Percentiles rank a stretch among this genome's conserved stretches.
These are phyloP conservation scores for Fonsecaea pedrosoi DNA, from an alignment of 2,329 filamentous ascomycete species.

Conservation along the genomic window DNA sequence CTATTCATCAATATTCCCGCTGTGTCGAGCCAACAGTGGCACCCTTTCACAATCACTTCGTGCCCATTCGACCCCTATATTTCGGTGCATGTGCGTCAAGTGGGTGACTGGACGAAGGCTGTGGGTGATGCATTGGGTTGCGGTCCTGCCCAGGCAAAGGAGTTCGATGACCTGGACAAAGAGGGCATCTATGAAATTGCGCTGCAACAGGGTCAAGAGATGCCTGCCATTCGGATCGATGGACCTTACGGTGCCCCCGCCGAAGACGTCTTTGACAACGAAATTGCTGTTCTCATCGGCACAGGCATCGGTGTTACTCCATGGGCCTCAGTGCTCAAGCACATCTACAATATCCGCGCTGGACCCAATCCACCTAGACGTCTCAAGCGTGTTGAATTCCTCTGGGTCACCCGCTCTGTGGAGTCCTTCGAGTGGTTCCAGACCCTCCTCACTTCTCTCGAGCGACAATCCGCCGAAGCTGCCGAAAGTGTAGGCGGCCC, in stretches of 20 bases:
- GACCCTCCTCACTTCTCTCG: conserved; percentile 85
- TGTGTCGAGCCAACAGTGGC: conserved; percentile 91
- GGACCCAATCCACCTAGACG: conserved; percentile 86
- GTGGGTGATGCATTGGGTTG: conserved; percentile 96
- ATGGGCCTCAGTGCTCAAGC: conserved; percentile 88
- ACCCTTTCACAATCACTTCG: conserved; percentile 98
- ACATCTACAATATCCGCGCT: conserved; percentile 95
- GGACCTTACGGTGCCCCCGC: conserved; percentile 96
- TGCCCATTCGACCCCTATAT: conserved; percentile 96
- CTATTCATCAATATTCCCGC: conserved; percentile 93
- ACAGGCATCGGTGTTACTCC: conserved; percentile 87
- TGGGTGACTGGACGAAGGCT: conserved; percentile 93
- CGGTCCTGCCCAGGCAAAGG: conserved; percentile 81
- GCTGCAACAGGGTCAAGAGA: conserved; percentile 87
- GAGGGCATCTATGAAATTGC: conserved; percentile 98
- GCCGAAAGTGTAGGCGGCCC: conserved; percentile 60
- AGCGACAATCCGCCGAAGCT: conserved; percentile 79
- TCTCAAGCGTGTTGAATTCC: conserved; percentile 94
- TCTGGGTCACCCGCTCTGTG: conserved; percentile 97
- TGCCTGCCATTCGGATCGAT: conserved; percentile 89
- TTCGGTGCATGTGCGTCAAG: conserved; percentile 92
- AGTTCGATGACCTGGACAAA: conserved; percentile 88
- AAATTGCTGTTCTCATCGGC: conserved; percentile 78
- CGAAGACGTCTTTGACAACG: conserved; percentile 96
- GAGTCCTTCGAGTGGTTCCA: conserved; percentile 99